Base-by-base conservation (phyloP, 768 basidiomycete genomes). In the Boletus barrowsii region DNA sequence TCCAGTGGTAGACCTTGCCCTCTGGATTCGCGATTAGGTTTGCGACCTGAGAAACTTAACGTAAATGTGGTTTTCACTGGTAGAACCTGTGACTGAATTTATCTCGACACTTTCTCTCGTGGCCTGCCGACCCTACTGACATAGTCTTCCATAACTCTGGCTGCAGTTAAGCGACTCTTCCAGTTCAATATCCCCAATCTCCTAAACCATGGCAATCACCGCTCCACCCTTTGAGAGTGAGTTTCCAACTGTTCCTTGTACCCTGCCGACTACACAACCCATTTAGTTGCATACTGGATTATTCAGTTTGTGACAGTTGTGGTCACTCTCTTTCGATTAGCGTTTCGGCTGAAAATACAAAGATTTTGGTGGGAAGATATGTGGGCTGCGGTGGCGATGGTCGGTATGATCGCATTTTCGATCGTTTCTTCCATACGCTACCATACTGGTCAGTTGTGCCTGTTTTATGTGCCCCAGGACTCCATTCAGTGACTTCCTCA, bases 301-400 rank as follows among this genome's bases (percentile, higher is more conserved):
- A 20, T 41, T 18, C 40, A 41, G 18, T 18, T 41, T 6, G 37
- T 56, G 7, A 42, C 30, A 6, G 14, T 53, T 11, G 29, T 56
- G 2, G 37, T 59, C 37, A 56, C 54, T 0, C 11, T 62, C 6
- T 56, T 59, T 49, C 54, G 61, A 6, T 14, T 62, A 14, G 49
- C 24, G 1, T 50, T 62, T 42, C 49, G 62, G 18, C 36, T 55
- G 20, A 45, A 26, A 18, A 62, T 62, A 52, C 51, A 32, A 41
- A 32, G 56, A 30, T 49, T 62, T 30, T 57, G 61, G 61, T 64
- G 64, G 61, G 64, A 66, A 37, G 63, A 63, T 39, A 13, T 36
- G 8, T 66, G 61, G 61, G 57, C 64, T 9, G 53, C 47, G 4
- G 13, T 61, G 4, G 49, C 51, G 8, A 18, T 42, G 1, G 10